A percentile compares a stretch with the other conserved stretches of the same genome.
Conservation (phyloP, 768 basidiomycete species). For the Mrakia gelida region DNA sequence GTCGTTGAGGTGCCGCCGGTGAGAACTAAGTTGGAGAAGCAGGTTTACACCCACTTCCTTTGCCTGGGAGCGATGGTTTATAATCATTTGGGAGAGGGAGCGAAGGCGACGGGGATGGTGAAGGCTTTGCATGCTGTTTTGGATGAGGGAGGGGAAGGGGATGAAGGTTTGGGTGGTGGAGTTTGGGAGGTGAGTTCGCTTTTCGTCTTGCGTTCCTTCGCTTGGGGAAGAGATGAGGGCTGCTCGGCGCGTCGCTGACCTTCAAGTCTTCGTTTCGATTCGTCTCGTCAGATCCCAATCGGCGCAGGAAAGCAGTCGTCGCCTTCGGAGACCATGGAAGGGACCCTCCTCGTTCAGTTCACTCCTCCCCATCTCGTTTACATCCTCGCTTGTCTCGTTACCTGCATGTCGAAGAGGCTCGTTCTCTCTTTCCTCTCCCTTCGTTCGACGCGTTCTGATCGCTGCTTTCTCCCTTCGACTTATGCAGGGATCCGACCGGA, state of each 20-base stretch:
- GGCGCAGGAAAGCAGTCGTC: not conserved
- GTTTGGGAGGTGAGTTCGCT: conserved; percentile 23
- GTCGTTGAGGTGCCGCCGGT: not conserved
- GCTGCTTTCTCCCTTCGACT: not conserved
- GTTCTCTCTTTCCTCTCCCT: not conserved
- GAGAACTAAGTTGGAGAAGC: conserved; percentile 8
- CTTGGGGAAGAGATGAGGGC: no score
- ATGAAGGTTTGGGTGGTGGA: conserved; percentile 23
- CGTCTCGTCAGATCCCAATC: conserved; percentile 15
- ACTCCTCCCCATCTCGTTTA: conserved; percentile 25
- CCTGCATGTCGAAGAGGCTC: conserved; percentile 22
- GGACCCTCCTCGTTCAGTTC: not conserved
- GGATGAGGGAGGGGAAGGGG: conserved; percentile 13
- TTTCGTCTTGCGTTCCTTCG: not conserved
- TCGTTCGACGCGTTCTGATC: not conserved
- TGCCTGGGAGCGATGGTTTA: conserved; percentile 6
- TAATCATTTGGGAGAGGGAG: conserved; percentile 24
- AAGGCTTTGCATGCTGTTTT: conserved; percentile 21
- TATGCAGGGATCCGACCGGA: conserved; percentile 27
- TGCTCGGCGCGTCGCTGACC: not conserved
- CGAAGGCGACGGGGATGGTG: conserved; percentile 1
- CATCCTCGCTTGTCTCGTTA: conserved; percentile 31
- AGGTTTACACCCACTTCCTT: conserved; percentile 15
- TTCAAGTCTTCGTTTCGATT: no score
- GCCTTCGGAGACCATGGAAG: not conserved